These are phyloP conservation scores for Boletus rubroflammeus DNA, from an alignment of 768 basidiomycete species.

Conservation along the genomic window DNA sequence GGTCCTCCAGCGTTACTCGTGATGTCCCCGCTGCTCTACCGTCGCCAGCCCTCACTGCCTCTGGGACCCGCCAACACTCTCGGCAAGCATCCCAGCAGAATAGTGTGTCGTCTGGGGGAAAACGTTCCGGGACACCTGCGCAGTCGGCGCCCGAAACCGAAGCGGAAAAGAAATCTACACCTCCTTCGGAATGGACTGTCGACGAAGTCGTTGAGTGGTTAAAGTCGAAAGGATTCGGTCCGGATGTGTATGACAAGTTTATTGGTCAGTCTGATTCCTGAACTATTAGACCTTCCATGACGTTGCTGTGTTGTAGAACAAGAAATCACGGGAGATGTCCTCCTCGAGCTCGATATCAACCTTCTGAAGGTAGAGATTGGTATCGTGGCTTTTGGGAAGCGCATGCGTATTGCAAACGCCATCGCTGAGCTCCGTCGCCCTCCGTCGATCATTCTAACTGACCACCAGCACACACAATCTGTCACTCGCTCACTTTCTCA, in stretches of 20 bases:
- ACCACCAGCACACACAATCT: constrained; percentile 37
- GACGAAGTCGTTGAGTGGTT: constrained; percentile 92
- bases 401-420: constrained; percentile 88
- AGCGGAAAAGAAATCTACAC: constrained; percentile 32
- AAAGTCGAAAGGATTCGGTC: constrained; percentile 78
- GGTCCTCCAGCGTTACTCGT: constrained; percentile 19
- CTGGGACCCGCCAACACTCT: constrained; percentile 24
- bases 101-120: constrained; percentile 33
- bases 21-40: constrained; percentile 31
- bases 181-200: constrained; percentile 77
- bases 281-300: not conserved
- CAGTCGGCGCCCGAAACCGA: constrained; percentile 20
- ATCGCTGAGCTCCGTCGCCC: constrained; percentile 83
- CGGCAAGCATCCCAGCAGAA: constrained; percentile 40
- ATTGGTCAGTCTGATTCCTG: constrained; percentile 51
- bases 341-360: constrained; percentile 89
- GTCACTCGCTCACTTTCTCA: constrained; percentile 26
- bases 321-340: constrained; percentile 97
- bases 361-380: constrained; percentile 93
- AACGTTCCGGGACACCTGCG: constrained; percentile 21
- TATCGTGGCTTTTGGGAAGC: constrained; percentile 91
- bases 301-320: constrained; percentile 58
- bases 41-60: constrained; percentile 27
- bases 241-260: constrained; percentile 80
- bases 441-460: constrained; percentile 56